A percentile compares a stretch with the other conserved stretches of the same genome.
Conservation (phyloP, 2,329 filamentous ascomycete species). For the Xylaria hypoxylon region DNA sequence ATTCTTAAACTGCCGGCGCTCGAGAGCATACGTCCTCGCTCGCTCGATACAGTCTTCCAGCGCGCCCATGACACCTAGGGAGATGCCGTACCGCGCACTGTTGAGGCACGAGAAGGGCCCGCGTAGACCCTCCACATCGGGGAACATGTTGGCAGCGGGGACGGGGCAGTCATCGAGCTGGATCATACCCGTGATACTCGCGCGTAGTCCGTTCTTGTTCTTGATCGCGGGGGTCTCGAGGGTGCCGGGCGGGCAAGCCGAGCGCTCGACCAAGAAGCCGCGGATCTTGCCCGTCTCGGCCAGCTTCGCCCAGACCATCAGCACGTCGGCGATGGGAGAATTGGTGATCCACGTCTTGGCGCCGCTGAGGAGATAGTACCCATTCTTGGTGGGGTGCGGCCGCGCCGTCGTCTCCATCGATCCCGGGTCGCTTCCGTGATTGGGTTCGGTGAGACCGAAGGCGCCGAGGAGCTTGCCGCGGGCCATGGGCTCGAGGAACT, state of each 20-base stretch:
- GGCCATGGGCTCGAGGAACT: constrained; percentile 82
- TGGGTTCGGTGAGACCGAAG: constrained; percentile 91
- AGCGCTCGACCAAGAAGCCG: constrained; percentile 89
- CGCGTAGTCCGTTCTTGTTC: constrained; percentile 93
- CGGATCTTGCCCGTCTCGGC: constrained; percentile 92
- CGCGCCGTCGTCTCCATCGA: constrained; percentile 91
- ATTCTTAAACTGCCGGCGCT: constrained; percentile 94
- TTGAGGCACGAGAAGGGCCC: constrained; percentile 96
- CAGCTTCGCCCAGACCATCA: constrained; percentile 93
- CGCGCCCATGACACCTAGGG: constrained; percentile 92
- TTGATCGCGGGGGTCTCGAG: constrained; percentile 92
- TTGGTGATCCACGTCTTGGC: constrained; percentile 97
- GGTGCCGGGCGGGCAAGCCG: constrained; percentile 85
- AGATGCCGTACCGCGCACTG: constrained; percentile 91
- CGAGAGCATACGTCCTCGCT: constrained; percentile 86
- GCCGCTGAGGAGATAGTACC: constrained; percentile 81
- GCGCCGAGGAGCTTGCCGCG: constrained; percentile 85
- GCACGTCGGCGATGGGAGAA: constrained; percentile 85
- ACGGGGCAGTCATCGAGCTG: constrained; percentile 93
- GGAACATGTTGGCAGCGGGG: constrained; percentile 92
- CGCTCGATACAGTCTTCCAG: constrained; percentile 90
- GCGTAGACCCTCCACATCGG: constrained; percentile 83
- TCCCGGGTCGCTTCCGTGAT: constrained; percentile 91
- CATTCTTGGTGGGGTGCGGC: constrained; percentile 84
- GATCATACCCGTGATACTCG: constrained; percentile 97